Percentiles rank a stretch among this genome's conserved stretches.
Evolutionary conservation across 164 flowering plant species (phyloP).

Genomic region (Sedum album): DNA sequence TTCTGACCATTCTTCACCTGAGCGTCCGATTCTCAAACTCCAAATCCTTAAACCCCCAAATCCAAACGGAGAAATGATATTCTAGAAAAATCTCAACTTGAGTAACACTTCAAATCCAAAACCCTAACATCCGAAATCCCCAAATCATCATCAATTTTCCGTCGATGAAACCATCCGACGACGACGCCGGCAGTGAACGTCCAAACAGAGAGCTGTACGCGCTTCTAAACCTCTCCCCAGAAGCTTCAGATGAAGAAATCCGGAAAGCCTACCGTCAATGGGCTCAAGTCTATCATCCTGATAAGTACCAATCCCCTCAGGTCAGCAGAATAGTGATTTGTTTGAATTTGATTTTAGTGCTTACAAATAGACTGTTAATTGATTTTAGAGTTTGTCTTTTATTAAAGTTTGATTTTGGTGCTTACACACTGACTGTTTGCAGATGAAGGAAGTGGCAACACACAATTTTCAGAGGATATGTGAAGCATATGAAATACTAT

Average conservation of each 20-base stretch:
- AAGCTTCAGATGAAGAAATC: conserved; percentile 94
- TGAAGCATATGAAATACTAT: conserved; percentile 86
- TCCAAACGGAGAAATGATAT: no score
- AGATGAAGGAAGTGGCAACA: conserved; percentile 98
- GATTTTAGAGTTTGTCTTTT: background rate
- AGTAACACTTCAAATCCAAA: background rate
- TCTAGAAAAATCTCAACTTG: background rate
- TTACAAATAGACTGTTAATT: background rate
- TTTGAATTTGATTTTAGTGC: background rate
- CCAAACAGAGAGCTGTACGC: conserved; percentile 77
- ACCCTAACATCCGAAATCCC: background rate
- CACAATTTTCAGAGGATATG: conserved; percentile 88
- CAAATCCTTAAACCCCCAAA: no score
- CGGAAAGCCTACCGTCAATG: conserved; percentile 88
- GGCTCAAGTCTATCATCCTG: conserved; percentile 97
- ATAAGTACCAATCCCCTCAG: conserved; percentile 68
- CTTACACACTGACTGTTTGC: conserved; percentile 9
- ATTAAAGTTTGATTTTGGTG: background rate
- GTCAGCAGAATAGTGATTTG: conserved; percentile 15
- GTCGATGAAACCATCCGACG: conserved; percentile 32
- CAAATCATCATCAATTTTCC: background rate
- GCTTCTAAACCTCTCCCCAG: conserved; percentile 75
- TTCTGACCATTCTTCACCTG: no score
- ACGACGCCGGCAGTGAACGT: conserved; percentile 14
- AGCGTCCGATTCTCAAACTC: no score